Conservation (phyloP, 192 early-diverging fungal species). For the Paraglomus occultum region DNA sequence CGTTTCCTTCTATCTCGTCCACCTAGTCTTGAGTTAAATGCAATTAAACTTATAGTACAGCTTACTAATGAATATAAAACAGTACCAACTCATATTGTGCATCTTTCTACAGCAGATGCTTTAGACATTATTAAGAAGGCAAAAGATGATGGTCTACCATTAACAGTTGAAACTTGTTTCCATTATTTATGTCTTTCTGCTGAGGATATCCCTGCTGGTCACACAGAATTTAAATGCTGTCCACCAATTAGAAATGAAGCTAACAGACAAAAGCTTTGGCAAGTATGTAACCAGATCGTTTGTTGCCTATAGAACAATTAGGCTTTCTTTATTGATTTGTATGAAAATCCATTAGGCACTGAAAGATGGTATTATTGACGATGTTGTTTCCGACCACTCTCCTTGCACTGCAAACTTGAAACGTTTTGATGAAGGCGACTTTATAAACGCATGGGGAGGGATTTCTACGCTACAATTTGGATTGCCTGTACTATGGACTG, state of each 20-base stretch:
- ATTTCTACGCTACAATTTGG: conserved; percentile 79
- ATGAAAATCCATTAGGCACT: conserved; percentile 43
- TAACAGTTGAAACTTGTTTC: conserved; percentile 84
- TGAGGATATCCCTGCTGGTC: conserved; percentile 63
- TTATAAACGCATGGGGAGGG: conserved; percentile 80
- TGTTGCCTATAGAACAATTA: background rate
- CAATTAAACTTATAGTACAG: conserved; percentile 69
- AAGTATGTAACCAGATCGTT: conserved; percentile 6
- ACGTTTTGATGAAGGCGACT: conserved; percentile 67
- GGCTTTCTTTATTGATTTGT: background rate
- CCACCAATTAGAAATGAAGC: conserved; percentile 71
- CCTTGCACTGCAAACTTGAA: conserved; percentile 79
- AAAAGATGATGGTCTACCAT: conserved; percentile 61
- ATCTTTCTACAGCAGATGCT: conserved; percentile 75
- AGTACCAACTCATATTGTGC: conserved; percentile 78
- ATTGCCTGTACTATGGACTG: conserved; percentile 77
- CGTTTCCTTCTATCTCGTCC: conserved; percentile 74
- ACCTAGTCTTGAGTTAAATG: conserved; percentile 65
- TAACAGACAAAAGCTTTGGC: conserved; percentile 72
- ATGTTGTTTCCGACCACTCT: conserved; percentile 82
- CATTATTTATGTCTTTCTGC: conserved; percentile 73
- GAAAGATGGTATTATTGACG: conserved; percentile 75
- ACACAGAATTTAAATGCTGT: conserved; percentile 84
- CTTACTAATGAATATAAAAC: conserved; percentile 67
- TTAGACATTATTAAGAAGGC: conserved; percentile 70